Evolutionary conservation across 1,284 basidiomycete genomes (phyloP), one percentile per base, ranked within the genome.

Genomic region (Singerocomus rubriflavus): DNA sequence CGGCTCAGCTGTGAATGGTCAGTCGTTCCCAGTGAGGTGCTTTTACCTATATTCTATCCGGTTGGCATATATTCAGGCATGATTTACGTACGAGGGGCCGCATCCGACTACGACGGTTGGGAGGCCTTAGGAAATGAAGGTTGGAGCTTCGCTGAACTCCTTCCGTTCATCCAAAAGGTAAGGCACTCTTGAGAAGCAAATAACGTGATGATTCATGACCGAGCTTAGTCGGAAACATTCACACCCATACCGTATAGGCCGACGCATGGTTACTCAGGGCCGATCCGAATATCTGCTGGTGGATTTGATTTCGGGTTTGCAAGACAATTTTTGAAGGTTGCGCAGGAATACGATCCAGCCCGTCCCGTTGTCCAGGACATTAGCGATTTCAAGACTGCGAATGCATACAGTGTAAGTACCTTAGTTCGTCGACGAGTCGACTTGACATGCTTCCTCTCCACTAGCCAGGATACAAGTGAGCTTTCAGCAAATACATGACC

Each of bases 151-250:
- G 14, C 17, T 11, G 52, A 57, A 31, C 4, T 82, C 13, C 73
- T 81, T n/a, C 78, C 82, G 0, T 64, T 82, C 7, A 55, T 82
- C 25, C 74, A 70, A 53, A 79, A 81, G 71, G 80, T 78, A 35
- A 26, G 7, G n/a, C 11, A 4, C 14, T 11, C 13, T 21, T 4
- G 21, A 21, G 3, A 12, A 13, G 6, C 3, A 7, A 11, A 29
- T 14, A 2, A 13, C 10, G 21, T 13, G 13, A 11, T 17, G 21
- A 16, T 34, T 41, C 11, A 42, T 14, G 13, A 27, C 13, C 29
- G 10, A 13, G 6, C n/a, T 7, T 47, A 82, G 81, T 65, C 73
- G 2, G 82, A 83, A 58, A 79, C 76, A 0, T 82, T 75, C 58
- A 71, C 77, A 45, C 57, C 64, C 0, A 61, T 63, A 10, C 51